phyloP scores from a whole-genome alignment of 495 filamentous ascomycete genomes.

The Astrothelium subdiscretum region DNA sequence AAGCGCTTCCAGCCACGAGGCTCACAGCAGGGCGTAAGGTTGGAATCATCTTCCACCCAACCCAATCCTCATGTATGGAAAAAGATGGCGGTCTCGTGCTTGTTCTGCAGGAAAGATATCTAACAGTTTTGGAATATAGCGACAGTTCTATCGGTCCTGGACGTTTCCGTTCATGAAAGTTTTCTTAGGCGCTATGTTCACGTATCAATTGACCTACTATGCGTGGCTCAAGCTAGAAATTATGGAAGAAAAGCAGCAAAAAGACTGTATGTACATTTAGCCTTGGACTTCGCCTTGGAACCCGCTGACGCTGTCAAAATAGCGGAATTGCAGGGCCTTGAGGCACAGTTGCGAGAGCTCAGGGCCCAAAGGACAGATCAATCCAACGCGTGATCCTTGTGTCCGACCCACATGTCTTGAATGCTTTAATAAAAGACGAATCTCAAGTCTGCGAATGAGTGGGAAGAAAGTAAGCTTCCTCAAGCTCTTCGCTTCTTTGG shows the following conservation, averaged over 20 bases:
- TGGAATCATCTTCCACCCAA: not conserved
- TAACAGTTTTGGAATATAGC: slow-evolving; percentile 29
- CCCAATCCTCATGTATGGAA: not conserved
- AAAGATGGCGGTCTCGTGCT: not conserved
- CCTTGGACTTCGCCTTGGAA: not conserved
- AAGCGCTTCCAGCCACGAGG: not conserved
- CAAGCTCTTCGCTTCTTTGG: not conserved
- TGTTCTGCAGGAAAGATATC: not conserved
- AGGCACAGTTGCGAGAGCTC: not conserved
- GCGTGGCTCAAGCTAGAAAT: slow-evolving; percentile 79
- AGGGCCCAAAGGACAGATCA: not conserved
- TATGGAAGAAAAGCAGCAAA: slow-evolving; percentile 54
- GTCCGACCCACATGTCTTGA: not conserved
- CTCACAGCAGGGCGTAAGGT: not conserved
- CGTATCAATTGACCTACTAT: slow-evolving; percentile 79
- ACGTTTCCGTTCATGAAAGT: slow-evolving; percentile 71
- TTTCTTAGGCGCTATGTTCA: slow-evolving; percentile 74
- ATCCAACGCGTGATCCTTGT: not conserved
- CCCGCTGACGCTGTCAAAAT: not conserved
- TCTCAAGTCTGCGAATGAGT: no score
- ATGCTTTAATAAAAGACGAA: not conserved
- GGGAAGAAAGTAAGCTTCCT: not conserved
- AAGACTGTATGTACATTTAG: slow-evolving; percentile 22
- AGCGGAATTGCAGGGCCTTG: not conserved
- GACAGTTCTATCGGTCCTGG: slow-evolving; percentile 69